Evolutionary conservation across 495 filamentous ascomycete species (phyloP).

Genomic region (Penicillium canariense): DNA sequence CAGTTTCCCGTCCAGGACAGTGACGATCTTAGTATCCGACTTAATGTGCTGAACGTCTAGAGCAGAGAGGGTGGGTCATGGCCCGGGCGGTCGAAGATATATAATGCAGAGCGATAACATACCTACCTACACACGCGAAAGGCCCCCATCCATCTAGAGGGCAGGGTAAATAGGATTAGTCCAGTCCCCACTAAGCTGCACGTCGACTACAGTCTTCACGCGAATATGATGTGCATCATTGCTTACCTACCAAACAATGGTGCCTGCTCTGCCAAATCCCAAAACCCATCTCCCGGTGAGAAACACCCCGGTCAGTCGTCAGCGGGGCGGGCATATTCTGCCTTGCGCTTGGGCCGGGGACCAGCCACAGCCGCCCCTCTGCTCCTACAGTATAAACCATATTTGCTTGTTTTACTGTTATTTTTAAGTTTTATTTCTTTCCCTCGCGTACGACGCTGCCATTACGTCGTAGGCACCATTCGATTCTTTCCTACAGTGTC

Average conservation of each 20-base stretch:
- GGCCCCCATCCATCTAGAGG: too few relatives aligned
- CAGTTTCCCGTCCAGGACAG: too few relatives aligned
- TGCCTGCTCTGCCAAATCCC: neutral
- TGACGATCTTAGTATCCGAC: too few relatives aligned
- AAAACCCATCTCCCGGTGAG: constrained; percentile 19
- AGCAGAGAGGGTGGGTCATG: too few relatives aligned
- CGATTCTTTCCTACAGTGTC: neutral
- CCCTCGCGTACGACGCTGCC: neutral
- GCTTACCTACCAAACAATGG: constrained; percentile 6
- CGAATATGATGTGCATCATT: neutral
- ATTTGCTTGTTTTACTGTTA: constrained; percentile 4
- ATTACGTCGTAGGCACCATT: neutral
- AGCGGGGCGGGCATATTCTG: constrained; percentile 13
- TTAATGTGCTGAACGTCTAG: too few relatives aligned
- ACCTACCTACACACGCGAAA: too few relatives aligned
- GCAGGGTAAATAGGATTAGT: neutral
- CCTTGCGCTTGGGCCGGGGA: constrained; percentile 23
- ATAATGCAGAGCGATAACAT: neutral
- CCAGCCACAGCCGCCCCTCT: constrained; percentile 9
- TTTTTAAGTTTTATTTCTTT: neutral
- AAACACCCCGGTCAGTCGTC: constrained; percentile 4
- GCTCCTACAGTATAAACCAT: neutral
- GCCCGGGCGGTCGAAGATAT: neutral
- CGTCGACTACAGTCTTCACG: neutral
- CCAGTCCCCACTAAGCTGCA: neutral